Conservation (phyloP, 768 basidiomycete species). For the Suillus hirtellus region DNA sequence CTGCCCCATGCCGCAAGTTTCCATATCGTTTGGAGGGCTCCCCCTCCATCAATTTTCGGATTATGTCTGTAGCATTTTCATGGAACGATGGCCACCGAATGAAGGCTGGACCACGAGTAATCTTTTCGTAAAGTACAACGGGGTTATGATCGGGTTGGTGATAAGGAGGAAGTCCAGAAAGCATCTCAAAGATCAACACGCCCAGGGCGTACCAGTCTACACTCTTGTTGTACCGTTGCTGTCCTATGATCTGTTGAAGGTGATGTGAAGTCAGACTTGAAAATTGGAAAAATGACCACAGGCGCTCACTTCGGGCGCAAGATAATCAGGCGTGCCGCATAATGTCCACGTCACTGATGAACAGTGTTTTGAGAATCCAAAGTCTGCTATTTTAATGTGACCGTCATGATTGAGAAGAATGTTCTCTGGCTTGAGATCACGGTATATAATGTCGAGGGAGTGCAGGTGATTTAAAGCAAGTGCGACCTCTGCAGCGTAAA, state of each 20-base stretch:
- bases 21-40: conserved; percentile 90
- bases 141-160: conserved; percentile 86
- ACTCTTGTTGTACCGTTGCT: conserved; percentile 89
- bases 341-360: conserved; percentile 90
- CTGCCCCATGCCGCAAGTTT: conserved; percentile 83
- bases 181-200: conserved; percentile 96
- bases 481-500: conserved; percentile 95
- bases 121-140: conserved; percentile 88
- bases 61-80: conserved; percentile 81
- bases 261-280: background rate
- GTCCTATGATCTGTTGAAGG: conserved; percentile 61
- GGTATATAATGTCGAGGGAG: conserved; percentile 86
- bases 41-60: conserved; percentile 85
- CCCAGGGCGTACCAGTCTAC: conserved; percentile 99
- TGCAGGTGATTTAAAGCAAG: conserved; percentile 92
- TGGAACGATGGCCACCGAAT: conserved; percentile 83
- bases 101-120: conserved; percentile 68
- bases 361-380: conserved; percentile 93
- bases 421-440: conserved; percentile 97
- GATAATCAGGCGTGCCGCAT: conserved; percentile 95
- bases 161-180: conserved; percentile 93
- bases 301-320: conserved; percentile 81
- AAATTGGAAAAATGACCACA: background rate
- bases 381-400: conserved; percentile 96
- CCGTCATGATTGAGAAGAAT: conserved; percentile 92